Percentiles rank a stretch among this genome's conserved stretches.
Evolutionary conservation across 2,329 filamentous ascomycete genomes (phyloP).

Genomic region (Colletotrichum sp.): DNA sequence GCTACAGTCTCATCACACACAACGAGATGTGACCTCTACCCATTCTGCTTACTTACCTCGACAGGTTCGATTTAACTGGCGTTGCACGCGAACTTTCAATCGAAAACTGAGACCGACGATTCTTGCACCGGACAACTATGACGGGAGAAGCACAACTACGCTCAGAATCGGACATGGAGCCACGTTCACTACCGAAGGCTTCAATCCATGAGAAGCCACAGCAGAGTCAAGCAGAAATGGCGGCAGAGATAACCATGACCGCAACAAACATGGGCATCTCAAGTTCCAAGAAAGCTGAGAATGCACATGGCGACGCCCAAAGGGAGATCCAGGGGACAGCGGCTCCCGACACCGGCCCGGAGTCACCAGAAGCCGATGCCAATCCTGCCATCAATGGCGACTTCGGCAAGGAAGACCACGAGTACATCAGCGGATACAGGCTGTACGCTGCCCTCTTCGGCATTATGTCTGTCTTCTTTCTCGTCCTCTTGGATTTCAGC

Average conservation of each 20-base stretch:
- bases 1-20: not conserved
- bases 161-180: not conserved
- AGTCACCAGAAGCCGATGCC: not conserved
- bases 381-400: not conserved
- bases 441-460: not conserved
- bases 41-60: not conserved
- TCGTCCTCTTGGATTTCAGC: not conserved
- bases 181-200: not conserved
- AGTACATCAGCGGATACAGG: not conserved
- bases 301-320: not conserved
- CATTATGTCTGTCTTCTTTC: not conserved
- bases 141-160: not conserved
- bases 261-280: not conserved
- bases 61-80: fast-evolving
- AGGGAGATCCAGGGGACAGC: fast-evolving
- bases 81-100: not conserved
- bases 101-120: not conserved
- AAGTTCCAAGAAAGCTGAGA: not conserved
- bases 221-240: not conserved
- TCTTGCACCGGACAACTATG: not conserved
- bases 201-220: not conserved
- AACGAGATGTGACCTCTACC: fast-evolving
- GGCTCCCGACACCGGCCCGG: fast-evolving
- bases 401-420: not conserved
- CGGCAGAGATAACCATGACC: not conserved